Percentiles rank a stretch among this genome's conserved stretches.
These are phyloP conservation scores for Straminergon stramineum DNA, from an alignment of 225 moss, liverwort and hornwort genomes.

Conservation along the genomic window DNA sequence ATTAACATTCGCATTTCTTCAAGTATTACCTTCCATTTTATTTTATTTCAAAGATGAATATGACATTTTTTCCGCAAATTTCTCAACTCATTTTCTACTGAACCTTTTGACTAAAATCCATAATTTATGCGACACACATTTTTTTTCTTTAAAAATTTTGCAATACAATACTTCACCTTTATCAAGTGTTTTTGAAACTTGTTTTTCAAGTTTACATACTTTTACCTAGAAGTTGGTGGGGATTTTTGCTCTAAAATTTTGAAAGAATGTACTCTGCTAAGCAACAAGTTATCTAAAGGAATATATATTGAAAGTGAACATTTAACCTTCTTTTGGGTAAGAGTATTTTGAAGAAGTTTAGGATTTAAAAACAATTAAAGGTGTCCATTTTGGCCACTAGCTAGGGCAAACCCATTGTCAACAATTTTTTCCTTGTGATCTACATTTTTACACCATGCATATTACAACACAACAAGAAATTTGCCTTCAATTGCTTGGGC, in stretches of 20 bases:
- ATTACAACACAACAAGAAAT: background rate
- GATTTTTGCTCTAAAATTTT: background rate
- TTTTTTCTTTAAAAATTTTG: background rate
- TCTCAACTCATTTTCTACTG: too few species aligned
- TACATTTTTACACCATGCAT: background rate
- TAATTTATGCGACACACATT: too few species aligned
- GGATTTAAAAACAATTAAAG: too few species aligned
- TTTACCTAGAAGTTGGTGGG: background rate
- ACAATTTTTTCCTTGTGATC: background rate
- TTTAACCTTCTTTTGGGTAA: fast-evolving
- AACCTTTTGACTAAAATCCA: background rate
- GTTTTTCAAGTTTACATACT: background rate
- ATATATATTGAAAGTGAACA: background rate
- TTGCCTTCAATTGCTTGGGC: fast-evolving
- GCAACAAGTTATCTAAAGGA: background rate
- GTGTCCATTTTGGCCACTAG: fast-evolving
- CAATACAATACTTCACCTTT: too few species aligned
- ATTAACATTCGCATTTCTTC: fast-evolving
- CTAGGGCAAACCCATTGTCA: background rate
- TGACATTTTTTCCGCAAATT: background rate
- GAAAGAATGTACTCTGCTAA: fast-evolving
- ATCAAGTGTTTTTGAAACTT: background rate
- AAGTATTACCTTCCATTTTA: background rate
- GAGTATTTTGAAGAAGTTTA: background rate
- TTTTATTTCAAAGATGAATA: background rate